Evolutionary conservation across 2,329 filamentous ascomycete genomes (phyloP).

Genomic region (Aaosphaeria arxii): DNA sequence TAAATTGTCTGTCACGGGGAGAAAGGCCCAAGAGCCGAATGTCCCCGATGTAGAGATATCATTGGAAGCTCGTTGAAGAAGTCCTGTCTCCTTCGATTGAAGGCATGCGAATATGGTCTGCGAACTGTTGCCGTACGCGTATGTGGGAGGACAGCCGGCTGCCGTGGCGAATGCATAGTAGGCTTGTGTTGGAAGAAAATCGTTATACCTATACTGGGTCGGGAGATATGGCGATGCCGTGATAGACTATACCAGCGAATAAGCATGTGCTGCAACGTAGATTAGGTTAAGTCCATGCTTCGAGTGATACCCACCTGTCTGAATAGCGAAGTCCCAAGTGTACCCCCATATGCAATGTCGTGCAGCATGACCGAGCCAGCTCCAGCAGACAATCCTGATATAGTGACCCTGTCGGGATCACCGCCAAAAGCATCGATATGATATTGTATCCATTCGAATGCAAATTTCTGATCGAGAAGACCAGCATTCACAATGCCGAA

Average conservation of each 20-base stretch:
- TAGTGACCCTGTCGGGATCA: slow-evolving; percentile 22
- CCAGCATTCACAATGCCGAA: slow-evolving; percentile 40
- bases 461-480: slow-evolving; percentile 48
- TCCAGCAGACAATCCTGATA: slow-evolving; percentile 39
- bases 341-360: slow-evolving; percentile 32
- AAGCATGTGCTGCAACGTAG: too few relatives aligned
- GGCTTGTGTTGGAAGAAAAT: slow-evolving; percentile 42
- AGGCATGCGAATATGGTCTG: slow-evolving; percentile 43
- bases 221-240: slow-evolving; percentile 53
- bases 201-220: slow-evolving; percentile 52
- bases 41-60: slow-evolving; percentile 31
- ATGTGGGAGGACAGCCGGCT: slow-evolving; percentile 22
- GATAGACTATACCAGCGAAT: slow-evolving; percentile 9
- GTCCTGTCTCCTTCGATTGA: slow-evolving; percentile 30
- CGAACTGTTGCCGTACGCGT: slow-evolving; percentile 15
- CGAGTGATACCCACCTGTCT: slow-evolving; percentile 20
- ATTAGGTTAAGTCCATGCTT: not conserved
- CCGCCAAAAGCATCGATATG: slow-evolving; percentile 41
- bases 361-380: slow-evolving; percentile 40
- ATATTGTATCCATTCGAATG: slow-evolving; percentile 51
- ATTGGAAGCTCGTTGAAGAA: slow-evolving; percentile 37
- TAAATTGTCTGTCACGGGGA: slow-evolving; percentile 44
- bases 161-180: slow-evolving; percentile 45
- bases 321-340: slow-evolving; percentile 33
- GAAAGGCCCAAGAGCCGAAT: slow-evolving; percentile 43